Conservation (phyloP, 2,329 filamentous ascomycete species). For the Aspergillus sp. region DNA sequence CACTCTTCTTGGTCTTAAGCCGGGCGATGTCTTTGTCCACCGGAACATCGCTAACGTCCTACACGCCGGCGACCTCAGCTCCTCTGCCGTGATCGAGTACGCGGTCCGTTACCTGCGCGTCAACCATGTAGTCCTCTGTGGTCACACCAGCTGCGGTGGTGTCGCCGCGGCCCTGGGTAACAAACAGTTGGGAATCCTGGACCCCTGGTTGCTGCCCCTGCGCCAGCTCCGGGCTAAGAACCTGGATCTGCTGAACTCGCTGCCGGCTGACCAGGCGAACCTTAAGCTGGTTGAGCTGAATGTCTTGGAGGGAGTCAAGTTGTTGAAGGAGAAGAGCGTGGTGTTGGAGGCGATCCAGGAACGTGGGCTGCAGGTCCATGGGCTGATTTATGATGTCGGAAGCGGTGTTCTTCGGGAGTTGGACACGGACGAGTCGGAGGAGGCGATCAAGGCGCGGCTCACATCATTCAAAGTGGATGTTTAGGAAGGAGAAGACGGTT, state of each 20-base stretch:
- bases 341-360: slow-evolving; percentile 71
- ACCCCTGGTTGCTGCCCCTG: slow-evolving; percentile 63
- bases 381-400: slow-evolving; percentile 71
- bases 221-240: slow-evolving; percentile 58
- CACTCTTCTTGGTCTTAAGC: slow-evolving; percentile 73
- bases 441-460: slow-evolving; percentile 41
- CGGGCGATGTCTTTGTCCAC: slow-evolving; percentile 85
- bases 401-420: slow-evolving; percentile 57
- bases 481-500: slow-evolving; percentile 6
- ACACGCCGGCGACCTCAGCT: slow-evolving; percentile 74
- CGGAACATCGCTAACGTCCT: slow-evolving; percentile 89
- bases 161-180: slow-evolving; percentile 59
- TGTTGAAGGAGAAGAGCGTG: slow-evolving; percentile 67
- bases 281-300: slow-evolving; percentile 74
- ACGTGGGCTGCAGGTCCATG: slow-evolving; percentile 72
- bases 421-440: slow-evolving; percentile 47
- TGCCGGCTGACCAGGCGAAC: slow-evolving; percentile 54
- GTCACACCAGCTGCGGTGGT: slow-evolving; percentile 63
- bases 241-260: slow-evolving; percentile 50
- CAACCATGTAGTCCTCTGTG: slow-evolving; percentile 63
- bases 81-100: slow-evolving; percentile 75
- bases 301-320: slow-evolving; percentile 67
- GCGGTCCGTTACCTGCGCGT: slow-evolving; percentile 72
- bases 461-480: slow-evolving; percentile 44
- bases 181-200: slow-evolving; percentile 60